Evolutionary conservation across 768 basidiomycete genomes (phyloP).

Genomic region (Lactarius trivialis): DNA sequence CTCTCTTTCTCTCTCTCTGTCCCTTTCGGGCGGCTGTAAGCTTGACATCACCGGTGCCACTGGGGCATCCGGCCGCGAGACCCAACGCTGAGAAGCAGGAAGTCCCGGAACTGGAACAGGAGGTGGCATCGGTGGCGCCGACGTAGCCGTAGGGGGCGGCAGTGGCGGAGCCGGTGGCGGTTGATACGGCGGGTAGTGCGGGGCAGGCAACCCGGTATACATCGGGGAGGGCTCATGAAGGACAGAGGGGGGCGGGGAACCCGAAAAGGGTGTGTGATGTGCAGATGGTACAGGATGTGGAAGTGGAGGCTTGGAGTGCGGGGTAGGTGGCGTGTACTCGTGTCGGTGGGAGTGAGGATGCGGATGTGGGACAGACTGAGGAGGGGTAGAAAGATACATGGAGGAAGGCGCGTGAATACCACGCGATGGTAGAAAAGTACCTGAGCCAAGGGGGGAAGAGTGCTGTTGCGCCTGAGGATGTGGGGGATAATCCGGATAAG

Average conservation of each 20-base stretch:
- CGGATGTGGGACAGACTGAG: conserved; percentile 20
- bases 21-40: conserved; percentile 25
- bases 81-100: conserved; percentile 21
- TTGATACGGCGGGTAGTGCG: conserved; percentile 15
- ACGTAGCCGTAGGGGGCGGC: conserved; percentile 8
- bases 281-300: conserved; percentile 11
- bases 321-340: conserved; percentile 24
- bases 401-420: conserved; percentile 18
- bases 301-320: conserved; percentile 14
- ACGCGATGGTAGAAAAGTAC: conserved; percentile 25
- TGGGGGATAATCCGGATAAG: conserved; percentile 16
- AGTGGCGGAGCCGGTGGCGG: conserved; percentile 27
- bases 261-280: conserved; percentile 19
- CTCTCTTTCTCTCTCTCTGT: conserved; percentile 3
- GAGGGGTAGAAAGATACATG: conserved; percentile 21
- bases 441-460: conserved; percentile 10
- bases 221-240: conserved; percentile 29
- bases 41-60: conserved; percentile 31
- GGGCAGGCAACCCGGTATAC: conserved; percentile 25
- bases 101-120: conserved; percentile 12
- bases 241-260: conserved; percentile 17
- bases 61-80: conserved; percentile 4
- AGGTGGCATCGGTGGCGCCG: conserved; percentile 14
- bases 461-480: conserved; percentile 20
- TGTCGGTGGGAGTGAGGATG: conserved; percentile 24